Evolutionary conservation across 2,329 filamentous ascomycete genomes (phyloP).

Genomic region (Botryotinia globosa): DNA sequence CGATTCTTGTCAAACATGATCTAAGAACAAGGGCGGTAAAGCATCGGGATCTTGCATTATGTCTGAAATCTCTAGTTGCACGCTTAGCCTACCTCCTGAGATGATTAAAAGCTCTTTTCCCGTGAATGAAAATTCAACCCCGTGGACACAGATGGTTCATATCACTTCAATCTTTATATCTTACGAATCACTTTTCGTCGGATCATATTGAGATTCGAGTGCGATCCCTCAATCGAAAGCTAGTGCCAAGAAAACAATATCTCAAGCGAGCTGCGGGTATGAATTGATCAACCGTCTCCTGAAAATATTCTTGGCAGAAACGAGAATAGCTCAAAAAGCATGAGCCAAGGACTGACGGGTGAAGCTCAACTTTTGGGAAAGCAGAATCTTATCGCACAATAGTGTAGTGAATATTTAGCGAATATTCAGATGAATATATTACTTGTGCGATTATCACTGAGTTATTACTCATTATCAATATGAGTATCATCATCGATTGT

Average conservation of each 20-base stretch:
- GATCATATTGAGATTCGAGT: background rate
- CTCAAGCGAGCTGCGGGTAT: background rate
- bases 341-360: accelerated
- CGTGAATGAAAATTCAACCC: background rate
- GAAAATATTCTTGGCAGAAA: background rate
- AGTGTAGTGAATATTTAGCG: background rate
- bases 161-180: background rate
- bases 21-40: accelerated
- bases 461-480: background rate
- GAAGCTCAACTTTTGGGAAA: background rate
- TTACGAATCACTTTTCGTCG: background rate
- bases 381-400: background rate
- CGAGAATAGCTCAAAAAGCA: background rate
- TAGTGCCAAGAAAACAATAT: background rate
- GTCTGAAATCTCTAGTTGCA: background rate
- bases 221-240: background rate
- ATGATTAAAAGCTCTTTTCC: background rate
- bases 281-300: background rate
- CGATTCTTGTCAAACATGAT: accelerated
- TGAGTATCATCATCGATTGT: background rate
- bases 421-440: background rate
- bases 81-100: background rate
- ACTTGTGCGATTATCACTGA: background rate
- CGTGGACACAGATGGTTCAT: too few species aligned
- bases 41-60: background rate